phyloP scores from a whole-genome alignment of 768 basidiomycete genomes.

The Calvatia gigantea region DNA sequence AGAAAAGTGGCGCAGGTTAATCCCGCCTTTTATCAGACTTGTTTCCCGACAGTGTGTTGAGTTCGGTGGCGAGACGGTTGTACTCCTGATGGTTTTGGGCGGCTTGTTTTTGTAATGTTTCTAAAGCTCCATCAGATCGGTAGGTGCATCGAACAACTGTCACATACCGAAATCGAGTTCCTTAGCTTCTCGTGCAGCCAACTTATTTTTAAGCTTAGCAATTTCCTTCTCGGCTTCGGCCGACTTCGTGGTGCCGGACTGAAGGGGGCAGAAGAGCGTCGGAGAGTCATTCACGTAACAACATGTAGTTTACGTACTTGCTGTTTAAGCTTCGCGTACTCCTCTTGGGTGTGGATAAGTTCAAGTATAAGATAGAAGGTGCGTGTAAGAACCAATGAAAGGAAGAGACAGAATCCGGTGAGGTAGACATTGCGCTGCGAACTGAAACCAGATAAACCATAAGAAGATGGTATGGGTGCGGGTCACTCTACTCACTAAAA shows the following conservation, averaged over 20 bases:
- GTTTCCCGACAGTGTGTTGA: slow-evolving; percentile 65
- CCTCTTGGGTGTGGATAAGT: slow-evolving; percentile 86
- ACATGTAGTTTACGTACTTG: slow-evolving; percentile 25
- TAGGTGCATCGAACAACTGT: background rate
- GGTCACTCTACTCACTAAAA: slow-evolving; percentile 69
- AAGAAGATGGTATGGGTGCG: background rate
- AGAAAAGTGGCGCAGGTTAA: slow-evolving; percentile 22
- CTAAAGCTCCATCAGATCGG: slow-evolving; percentile 29
- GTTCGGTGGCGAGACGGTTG: slow-evolving; percentile 75
- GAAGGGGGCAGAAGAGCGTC: slow-evolving; percentile 10
- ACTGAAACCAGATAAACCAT: slow-evolving; percentile 31
- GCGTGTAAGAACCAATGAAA: slow-evolving; percentile 90
- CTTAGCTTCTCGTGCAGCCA: slow-evolving; percentile 55
- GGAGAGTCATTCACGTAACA: background rate
- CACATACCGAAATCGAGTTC: slow-evolving; percentile 62
- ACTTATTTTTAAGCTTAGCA: slow-evolving; percentile 63
- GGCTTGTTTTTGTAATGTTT: slow-evolving; percentile 80
- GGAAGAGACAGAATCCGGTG: slow-evolving; percentile 91
- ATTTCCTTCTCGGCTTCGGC: slow-evolving; percentile 53
- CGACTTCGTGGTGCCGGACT: slow-evolving; percentile 17
- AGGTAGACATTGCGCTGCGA: slow-evolving; percentile 90
- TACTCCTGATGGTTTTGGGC: slow-evolving; percentile 75
- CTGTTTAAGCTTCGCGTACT: slow-evolving; percentile 80
- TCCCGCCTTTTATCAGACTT: slow-evolving; percentile 62
- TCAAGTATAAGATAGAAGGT: slow-evolving; percentile 92